Base-by-base conservation (phyloP, 306 rosid species). In the Pachyrhizus erosus region DNA sequence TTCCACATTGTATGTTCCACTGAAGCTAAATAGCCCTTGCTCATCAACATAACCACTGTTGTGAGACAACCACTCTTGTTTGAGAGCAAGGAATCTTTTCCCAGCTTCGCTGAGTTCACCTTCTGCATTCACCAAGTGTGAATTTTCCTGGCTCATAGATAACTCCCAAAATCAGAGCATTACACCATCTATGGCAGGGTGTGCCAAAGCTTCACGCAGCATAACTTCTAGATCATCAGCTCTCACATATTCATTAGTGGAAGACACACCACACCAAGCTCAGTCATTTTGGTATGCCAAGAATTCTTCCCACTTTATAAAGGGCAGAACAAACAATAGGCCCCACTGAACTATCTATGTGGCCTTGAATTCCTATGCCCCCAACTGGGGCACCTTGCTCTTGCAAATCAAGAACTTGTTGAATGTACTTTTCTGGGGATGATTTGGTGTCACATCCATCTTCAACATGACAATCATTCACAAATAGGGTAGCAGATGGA, bases 151-250 rank as follows among this genome's bases (percentile, higher is more conserved):
- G 69, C 97, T 88, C 98, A 93, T 92, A 58, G 92, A 92, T 77
- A 96, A 64, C 82, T 96, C 97, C 99, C 99, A 92, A 55, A 92
- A 96, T 67, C 98, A 92, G 4, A 96, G 75, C 92, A 92, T 90
- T 27, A 96, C 74, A 42, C 98, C 98, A 2, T 91, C 97, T 10
- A 96, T 85, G 0, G 97, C 81, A 15, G 97, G 92, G 81, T 96
- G 97, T 14, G 97, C 97, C 76, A 83, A 87, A 2, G 87, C 89
- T 82, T 96, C 97, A 18, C 99, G 60, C 42, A 92, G 70, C 91
- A 92, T 96, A 82, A 92, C 97, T 76, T 96, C 98, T 82, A 96
- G 82, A 73, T 96, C 99, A 27, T 96, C 97, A 0, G 93, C 98
- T 83, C 97, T 84, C 0, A 92, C 83, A 79, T 70, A 70, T 43